Evolutionary conservation across 2,329 filamentous ascomycete species (phyloP).

Genomic region (Drechslerella coelobrocha): DNA sequence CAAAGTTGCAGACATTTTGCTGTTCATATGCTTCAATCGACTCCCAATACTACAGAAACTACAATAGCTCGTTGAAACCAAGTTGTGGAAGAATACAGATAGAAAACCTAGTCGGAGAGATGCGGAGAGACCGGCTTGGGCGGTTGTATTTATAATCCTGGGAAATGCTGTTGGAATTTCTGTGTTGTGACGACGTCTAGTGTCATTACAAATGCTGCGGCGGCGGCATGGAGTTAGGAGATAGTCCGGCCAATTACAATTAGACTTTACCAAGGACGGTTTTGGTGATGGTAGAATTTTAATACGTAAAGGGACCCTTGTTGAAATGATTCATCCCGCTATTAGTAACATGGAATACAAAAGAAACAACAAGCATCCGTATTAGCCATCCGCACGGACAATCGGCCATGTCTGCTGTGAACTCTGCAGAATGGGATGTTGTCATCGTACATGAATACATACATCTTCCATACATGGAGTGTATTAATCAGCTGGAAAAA

Average conservation of each 20-base stretch:
- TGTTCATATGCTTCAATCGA: constrained; percentile 6
- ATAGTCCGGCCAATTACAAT: no score
- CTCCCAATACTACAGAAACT: background rate
- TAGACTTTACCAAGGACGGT: background rate
- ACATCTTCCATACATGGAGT: constrained; percentile 19
- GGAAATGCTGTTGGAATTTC: constrained; percentile 43
- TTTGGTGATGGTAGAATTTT: no score
- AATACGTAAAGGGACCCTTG: no score
- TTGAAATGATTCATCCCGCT: constrained; percentile 25
- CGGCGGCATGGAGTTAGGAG: constrained; percentile 25
- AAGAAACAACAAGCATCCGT: constrained; percentile 21
- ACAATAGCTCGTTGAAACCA: background rate
- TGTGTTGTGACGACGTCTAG: constrained; percentile 17
- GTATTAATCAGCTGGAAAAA: background rate
- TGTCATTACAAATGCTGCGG: constrained; percentile 3
- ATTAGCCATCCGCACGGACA: no score
- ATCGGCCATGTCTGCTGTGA: no score
- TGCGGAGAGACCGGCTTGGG: background rate
- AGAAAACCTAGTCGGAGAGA: background rate
- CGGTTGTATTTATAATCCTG: no score
- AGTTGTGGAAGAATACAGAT: background rate
- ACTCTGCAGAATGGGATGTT: background rate
- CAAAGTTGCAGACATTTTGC: constrained; percentile 30
- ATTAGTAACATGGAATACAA: constrained; percentile 23
- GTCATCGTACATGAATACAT: constrained; percentile 26